These are phyloP conservation scores for Podaxis mareebaensis DNA, from an alignment of 768 basidiomycete genomes.

Conservation along the genomic window DNA sequence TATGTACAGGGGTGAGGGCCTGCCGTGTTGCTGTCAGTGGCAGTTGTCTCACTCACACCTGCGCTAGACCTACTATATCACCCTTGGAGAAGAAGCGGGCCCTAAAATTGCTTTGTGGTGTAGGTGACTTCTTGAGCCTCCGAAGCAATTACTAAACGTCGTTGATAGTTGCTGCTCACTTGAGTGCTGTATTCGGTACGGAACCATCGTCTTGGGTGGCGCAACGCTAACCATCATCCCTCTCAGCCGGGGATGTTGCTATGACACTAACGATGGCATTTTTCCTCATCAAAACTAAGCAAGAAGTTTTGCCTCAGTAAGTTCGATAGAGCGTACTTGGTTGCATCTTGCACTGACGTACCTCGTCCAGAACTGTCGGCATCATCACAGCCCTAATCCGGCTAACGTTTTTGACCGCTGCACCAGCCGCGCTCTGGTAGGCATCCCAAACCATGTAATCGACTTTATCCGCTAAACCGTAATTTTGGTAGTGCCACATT, in stretches of 20 bases:
- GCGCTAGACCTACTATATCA: conserved; percentile 29
- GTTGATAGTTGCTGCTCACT: conserved; percentile 2
- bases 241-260: conserved; percentile 30
- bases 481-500: conserved; percentile 29
- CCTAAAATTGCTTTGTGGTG: conserved; percentile 28
- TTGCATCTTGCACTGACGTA: neutral
- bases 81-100: conserved; percentile 17
- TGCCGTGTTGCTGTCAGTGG: neutral
- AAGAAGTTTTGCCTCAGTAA: conserved; percentile 30
- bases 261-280: conserved; percentile 28
- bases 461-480: neutral
- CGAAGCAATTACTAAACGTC: neutral
- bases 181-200: conserved; percentile 8
- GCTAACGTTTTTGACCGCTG: conserved; percentile 32
- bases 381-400: conserved; percentile 30
- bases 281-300: conserved; percentile 29
- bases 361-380: conserved; percentile 25
- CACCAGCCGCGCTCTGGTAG: conserved; percentile 36
- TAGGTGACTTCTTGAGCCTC: conserved; percentile 17
- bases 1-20: conserved; percentile 27
- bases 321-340: neutral
- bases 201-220: too few relatives aligned
- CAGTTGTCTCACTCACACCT: neutral
- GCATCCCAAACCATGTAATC: neutral
- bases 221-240: neutral